A percentile compares a stretch with the other conserved stretches of the same genome.
Conservation (phyloP, 441 rosid genomes). For the Rhodomyrtus psidioides region DNA sequence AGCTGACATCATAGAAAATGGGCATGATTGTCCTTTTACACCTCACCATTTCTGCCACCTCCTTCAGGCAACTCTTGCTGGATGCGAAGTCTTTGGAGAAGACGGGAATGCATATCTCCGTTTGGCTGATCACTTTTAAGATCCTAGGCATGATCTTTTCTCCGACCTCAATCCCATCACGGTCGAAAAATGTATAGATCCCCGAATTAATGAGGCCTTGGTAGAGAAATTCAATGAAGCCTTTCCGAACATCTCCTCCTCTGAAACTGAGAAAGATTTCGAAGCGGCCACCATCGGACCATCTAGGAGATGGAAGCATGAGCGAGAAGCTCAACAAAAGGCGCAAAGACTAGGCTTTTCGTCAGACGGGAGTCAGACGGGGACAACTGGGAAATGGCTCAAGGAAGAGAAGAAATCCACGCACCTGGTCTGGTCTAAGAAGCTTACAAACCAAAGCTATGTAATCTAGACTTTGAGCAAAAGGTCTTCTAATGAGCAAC, state of each 20-base stretch:
- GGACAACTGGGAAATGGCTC: too few relatives aligned
- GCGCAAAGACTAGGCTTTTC: too few relatives aligned
- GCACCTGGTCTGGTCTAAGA: too few relatives aligned
- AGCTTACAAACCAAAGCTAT: too few relatives aligned
- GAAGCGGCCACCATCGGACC: fast-evolving
- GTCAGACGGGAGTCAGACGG: too few relatives aligned
- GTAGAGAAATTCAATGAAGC: not conserved
- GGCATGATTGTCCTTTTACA: not conserved
- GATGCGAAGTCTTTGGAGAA: not conserved
- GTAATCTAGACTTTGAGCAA: too few relatives aligned
- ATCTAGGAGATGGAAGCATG: not conserved
- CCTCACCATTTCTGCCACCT: not conserved
- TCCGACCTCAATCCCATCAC: not conserved
- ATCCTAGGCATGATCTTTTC: not conserved
- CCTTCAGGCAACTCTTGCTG: not conserved
- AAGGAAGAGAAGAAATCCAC: too few relatives aligned
- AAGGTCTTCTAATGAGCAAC: too few relatives aligned
- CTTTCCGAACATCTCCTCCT: not conserved
- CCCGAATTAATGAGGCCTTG: not conserved
- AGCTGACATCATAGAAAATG: not conserved
- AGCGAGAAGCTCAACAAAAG: too few relatives aligned
- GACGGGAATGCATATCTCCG: not conserved
- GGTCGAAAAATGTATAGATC: not conserved
- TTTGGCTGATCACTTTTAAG: fast-evolving
- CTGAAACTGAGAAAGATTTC: not conserved